phyloP scores from a whole-genome alignment of 106 monocot species.

The Dactylorhiza incarnata region DNA sequence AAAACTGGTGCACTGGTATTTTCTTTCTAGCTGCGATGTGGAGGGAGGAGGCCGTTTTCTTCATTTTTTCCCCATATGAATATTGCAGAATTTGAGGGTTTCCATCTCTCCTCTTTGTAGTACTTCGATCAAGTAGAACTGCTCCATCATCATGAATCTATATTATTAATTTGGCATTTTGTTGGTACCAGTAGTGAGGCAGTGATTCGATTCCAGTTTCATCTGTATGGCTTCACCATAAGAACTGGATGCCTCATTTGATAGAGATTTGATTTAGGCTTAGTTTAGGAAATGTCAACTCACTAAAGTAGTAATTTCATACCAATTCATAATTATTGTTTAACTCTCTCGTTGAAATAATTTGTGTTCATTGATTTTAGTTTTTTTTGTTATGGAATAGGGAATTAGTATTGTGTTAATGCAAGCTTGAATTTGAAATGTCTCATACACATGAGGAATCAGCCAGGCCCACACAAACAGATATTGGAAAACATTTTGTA shows the following conservation, averaged over 20 bases:
- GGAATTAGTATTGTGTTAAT: no score
- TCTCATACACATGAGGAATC: no score
- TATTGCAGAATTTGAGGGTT: neutral
- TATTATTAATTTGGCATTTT: neutral
- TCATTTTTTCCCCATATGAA: neutral
- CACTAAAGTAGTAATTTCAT: no score
- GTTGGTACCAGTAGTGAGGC: no score
- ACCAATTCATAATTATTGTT: no score
- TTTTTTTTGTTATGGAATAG: no score
- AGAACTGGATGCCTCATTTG: neutral
- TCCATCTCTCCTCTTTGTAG: neutral
- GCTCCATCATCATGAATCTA: neutral
- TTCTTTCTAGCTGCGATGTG: neutral
- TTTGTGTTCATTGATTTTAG: no score
- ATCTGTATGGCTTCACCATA: neutral
- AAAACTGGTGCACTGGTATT: neutral
- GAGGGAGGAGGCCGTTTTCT: neutral
- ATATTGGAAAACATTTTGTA: no score
- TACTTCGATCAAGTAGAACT: neutral
- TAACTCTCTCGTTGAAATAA: no score
- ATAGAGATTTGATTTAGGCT: neutral
- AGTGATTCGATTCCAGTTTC: neutral
- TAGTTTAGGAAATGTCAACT: no score
- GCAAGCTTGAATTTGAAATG: no score
- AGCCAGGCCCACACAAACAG: no score